Conservation (phyloP, 139 green algal genomes). For the Micractinium sp. region DNA sequence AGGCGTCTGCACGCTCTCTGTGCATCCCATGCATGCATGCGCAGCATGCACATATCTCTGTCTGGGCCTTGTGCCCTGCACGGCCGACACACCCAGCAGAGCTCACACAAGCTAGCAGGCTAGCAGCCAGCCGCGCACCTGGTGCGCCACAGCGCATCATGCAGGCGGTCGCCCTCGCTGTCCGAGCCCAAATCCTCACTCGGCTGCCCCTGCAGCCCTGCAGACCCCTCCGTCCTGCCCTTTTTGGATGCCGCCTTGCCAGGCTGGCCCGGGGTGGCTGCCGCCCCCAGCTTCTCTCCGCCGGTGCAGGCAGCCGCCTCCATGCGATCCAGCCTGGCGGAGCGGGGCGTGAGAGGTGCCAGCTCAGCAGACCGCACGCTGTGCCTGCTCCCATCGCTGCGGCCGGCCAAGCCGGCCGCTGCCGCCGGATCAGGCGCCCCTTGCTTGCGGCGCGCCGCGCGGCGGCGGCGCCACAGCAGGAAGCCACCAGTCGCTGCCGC, state of each 20-base stretch:
- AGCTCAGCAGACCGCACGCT: background rate
- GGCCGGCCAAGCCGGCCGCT: background rate
- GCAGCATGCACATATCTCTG: background rate
- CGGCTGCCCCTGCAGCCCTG: too few species aligned
- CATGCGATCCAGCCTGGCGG: background rate
- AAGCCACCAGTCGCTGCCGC: background rate
- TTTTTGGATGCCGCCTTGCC: background rate
- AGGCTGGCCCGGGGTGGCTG: background rate
- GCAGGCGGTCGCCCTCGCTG: background rate
- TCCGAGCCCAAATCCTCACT: background rate
- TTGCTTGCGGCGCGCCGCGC: background rate
- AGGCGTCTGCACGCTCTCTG: too few species aligned
- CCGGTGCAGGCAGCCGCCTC: background rate
- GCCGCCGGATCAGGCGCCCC: background rate
- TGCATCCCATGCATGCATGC: too few species aligned
- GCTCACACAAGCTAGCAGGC: background rate
- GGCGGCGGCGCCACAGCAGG: background rate
- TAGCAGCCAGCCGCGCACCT: background rate
- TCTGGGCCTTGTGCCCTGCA: background rate
- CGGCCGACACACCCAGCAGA: background rate
- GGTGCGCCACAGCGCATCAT: conserved; percentile 16
- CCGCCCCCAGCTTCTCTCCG: background rate
- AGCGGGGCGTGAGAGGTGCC: background rate
- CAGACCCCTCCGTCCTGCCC: background rate
- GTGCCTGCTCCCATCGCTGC: background rate